Evolutionary conservation across 371 early-diverging fungal species (phyloP).

Genomic region (Apophysomyces variabilis): DNA sequence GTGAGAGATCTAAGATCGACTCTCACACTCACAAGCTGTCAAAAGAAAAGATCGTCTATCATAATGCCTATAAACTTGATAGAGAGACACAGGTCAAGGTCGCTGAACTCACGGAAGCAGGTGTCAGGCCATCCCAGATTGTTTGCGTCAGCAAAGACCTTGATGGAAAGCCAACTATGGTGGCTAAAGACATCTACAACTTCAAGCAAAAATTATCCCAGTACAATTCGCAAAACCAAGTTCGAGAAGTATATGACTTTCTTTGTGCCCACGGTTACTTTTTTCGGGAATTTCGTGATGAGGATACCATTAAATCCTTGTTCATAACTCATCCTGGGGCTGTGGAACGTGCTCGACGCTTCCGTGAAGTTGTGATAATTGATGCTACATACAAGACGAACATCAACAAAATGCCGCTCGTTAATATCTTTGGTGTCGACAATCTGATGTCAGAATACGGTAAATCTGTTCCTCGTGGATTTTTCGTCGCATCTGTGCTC

Average conservation of each 20-base stretch:
- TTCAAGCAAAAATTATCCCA: neutral
- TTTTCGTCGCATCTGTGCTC: neutral
- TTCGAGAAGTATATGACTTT: neutral
- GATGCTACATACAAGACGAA: slow-evolving; percentile 47
- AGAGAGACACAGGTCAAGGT: no score
- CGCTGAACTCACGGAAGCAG: no score
- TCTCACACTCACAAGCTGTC: no score
- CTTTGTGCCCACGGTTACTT: neutral
- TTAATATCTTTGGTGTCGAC: slow-evolving; percentile 52
- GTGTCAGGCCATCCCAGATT: neutral
- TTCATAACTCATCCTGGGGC: neutral
- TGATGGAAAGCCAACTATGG: neutral
- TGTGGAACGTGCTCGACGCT: neutral
- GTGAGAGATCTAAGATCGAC: no score
- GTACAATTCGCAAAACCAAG: no score
- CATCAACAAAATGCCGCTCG: slow-evolving; percentile 57
- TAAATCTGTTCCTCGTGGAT: neutral
- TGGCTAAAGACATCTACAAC: slow-evolving; percentile 11
- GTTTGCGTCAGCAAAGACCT: neutral
- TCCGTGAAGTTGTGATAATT: slow-evolving; percentile 26
- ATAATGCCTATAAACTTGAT: no score
- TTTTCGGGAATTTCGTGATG: neutral
- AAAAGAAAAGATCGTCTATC: no score
- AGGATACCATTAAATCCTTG: no score
- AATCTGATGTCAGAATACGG: slow-evolving; percentile 24